Evolutionary conservation across 345 rosid species (phyloP).

Genomic region (Pugionium dolabratum): DNA sequence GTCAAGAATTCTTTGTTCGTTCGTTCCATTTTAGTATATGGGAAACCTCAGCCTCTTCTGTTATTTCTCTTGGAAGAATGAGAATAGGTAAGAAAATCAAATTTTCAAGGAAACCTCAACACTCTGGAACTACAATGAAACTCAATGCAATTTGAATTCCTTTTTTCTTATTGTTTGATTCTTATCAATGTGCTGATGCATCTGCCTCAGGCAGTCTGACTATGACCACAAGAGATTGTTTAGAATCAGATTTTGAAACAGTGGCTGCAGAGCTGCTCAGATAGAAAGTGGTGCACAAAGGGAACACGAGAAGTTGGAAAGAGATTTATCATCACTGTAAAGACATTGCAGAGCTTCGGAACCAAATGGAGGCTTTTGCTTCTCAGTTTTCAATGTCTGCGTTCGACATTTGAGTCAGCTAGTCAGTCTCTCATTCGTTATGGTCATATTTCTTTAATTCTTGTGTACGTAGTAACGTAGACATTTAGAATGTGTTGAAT

Average conservation of each 20-base stretch:
- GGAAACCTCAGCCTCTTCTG: background rate
- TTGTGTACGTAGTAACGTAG: constrained; percentile 23
- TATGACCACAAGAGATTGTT: constrained; percentile 93
- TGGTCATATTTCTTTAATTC: constrained; percentile 9
- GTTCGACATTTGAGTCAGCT: constrained; percentile 53
- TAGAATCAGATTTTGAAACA: constrained; percentile 83
- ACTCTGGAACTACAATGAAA: constrained; percentile 6
- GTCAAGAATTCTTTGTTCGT: too few species aligned
- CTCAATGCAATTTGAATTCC: background rate
- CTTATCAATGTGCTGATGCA: constrained; percentile 2
- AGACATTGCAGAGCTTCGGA: constrained; percentile 69
- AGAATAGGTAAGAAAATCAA: constrained; percentile 68
- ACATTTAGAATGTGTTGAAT: constrained; percentile 15
- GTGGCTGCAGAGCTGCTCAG: constrained; percentile 80
- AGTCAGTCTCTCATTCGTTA: too few species aligned
- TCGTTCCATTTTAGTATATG: too few species aligned
- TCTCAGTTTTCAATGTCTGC: constrained; percentile 90
- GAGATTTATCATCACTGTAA: constrained; percentile 39
- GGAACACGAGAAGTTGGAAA: constrained; percentile 65
- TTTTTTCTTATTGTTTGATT: background rate
- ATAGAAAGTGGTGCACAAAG: constrained; percentile 60
- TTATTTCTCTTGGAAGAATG: constrained; percentile 82
- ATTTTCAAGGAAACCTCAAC: constrained; percentile 8
- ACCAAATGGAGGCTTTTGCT: constrained; percentile 69
- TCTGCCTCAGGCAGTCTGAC: constrained; percentile 76